Percentiles rank a stretch among this genome's conserved stretches.
Conservation (phyloP, 2,329 filamentous ascomycete species). For the Colletotrichum tamarilloi region DNA sequence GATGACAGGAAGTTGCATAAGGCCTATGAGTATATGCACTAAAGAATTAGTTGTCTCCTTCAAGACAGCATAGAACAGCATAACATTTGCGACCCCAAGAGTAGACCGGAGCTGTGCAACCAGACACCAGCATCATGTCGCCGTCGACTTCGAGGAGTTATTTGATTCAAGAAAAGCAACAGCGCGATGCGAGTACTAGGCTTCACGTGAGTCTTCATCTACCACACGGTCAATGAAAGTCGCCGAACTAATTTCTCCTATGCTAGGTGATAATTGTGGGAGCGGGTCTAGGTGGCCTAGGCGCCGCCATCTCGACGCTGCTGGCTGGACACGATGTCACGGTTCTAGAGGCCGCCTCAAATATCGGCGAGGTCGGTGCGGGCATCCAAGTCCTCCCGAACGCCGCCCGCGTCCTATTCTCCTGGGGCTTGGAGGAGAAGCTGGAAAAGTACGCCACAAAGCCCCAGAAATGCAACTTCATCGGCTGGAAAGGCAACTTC, state of each 20-base stretch:
- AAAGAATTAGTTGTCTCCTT: too few relatives aligned
- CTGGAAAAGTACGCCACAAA: constrained; percentile 36
- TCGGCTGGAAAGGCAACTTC: constrained; percentile 36
- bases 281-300: constrained; percentile 34
- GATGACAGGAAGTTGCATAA: not conserved
- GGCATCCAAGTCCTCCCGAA: constrained; percentile 38
- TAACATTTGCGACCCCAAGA: too few relatives aligned
- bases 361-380: constrained; percentile 37
- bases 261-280: constrained; percentile 33
- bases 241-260: not conserved
- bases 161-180: constrained; percentile 13
- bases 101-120: not conserved
- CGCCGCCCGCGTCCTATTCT: constrained; percentile 27
- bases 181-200: constrained; percentile 6
- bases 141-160: not conserved
- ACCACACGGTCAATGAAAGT: too few relatives aligned
- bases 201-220: constrained; percentile 5
- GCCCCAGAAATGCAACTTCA: constrained; percentile 29
- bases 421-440: constrained; percentile 36
- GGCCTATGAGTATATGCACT: not conserved
- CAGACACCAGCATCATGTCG: constrained; percentile 1
- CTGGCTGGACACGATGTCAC: constrained; percentile 33
- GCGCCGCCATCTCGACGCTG: constrained; percentile 27
- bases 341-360: constrained; percentile 28
- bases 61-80: not conserved